A percentile compares a stretch with the other conserved stretches of the same genome.
phyloP scores from a whole-genome alignment of 768 basidiomycete genomes.

The Rhizopogon rudus region DNA sequence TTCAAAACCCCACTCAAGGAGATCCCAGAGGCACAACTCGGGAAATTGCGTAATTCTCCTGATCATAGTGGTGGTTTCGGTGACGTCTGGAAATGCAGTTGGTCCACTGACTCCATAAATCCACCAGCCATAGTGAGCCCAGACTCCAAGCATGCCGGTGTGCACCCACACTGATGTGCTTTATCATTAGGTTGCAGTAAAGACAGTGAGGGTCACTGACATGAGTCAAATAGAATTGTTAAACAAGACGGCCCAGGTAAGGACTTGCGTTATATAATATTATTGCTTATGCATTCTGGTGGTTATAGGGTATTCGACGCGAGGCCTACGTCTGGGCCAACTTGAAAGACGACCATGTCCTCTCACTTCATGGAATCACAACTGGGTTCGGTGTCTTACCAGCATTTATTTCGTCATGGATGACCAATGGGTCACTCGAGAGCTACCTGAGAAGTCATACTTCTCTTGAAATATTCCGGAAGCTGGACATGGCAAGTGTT shows the following conservation, averaged over 20 bases:
- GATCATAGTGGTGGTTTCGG: not conserved
- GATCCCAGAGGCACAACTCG: not conserved
- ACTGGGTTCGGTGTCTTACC: slow-evolving; percentile 20
- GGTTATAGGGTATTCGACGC: slow-evolving; percentile 17
- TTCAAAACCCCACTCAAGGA: not conserved
- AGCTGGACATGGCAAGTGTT: slow-evolving; percentile 14
- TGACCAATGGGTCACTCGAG: slow-evolving; percentile 24
- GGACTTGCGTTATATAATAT: not conserved
- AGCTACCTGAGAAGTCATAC: slow-evolving; percentile 18
- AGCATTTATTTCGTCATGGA: slow-evolving; percentile 32
- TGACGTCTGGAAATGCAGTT: not conserved
- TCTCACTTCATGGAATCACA: slow-evolving; percentile 25
- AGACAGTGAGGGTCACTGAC: not conserved
- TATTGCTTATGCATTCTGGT: not conserved
- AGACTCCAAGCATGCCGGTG: not conserved
- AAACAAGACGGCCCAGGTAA: not conserved
- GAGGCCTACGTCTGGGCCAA: slow-evolving; percentile 26
- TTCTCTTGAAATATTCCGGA: slow-evolving; percentile 8
- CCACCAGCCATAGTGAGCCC: not conserved
- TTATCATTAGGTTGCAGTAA: not conserved
- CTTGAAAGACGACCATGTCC: slow-evolving; percentile 24
- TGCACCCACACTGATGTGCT: not conserved
- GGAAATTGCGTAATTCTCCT: not conserved
- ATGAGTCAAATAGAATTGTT: not conserved
- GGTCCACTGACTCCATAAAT: not conserved